Conservation (phyloP, 805 yeast species). For the Nakazawaea ambrosiae region DNA sequence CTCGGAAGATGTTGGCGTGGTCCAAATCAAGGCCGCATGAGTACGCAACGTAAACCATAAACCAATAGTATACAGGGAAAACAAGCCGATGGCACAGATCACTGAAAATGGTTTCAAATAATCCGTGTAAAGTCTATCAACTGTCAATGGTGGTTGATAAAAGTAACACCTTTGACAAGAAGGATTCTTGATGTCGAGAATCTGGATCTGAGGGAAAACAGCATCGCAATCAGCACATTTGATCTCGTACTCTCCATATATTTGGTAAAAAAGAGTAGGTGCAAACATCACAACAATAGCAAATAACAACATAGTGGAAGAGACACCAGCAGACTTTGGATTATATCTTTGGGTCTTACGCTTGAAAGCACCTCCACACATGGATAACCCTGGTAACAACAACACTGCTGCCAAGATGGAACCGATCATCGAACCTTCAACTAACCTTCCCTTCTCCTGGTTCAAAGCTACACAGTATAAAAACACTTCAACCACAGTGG, state of each 20-base stretch:
- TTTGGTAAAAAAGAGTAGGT: constrained; percentile 84
- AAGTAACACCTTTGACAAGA: constrained; percentile 71
- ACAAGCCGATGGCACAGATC: constrained; percentile 72
- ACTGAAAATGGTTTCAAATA: constrained; percentile 80
- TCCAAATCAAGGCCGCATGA: constrained; percentile 96
- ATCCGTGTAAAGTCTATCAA: constrained; percentile 56
- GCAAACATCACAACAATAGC: constrained; percentile 88
- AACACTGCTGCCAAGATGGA: constrained; percentile 89
- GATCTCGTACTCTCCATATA: constrained; percentile 82
- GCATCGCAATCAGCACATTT: constrained; percentile 53
- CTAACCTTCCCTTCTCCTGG: constrained; percentile 80
- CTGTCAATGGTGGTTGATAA: constrained; percentile 65
- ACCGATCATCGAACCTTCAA: constrained; percentile 95
- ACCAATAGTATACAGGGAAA: constrained; percentile 82
- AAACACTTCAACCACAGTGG: constrained; percentile 90
- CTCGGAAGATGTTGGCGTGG: constrained; percentile 46
- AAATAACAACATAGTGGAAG: constrained; percentile 89
- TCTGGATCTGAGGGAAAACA: background rate
- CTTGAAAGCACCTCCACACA: constrained; percentile 95
- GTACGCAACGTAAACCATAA: constrained; percentile 89
- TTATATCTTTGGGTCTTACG: constrained; percentile 93
- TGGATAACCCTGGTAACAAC: constrained; percentile 86
- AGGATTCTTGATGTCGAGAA: constrained; percentile 1
- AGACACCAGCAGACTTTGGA: constrained; percentile 94
- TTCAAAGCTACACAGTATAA: constrained; percentile 85